Percentiles rank a stretch among this genome's conserved stretches.
These are phyloP conservation scores for Wickerhamiella musiphila DNA, from an alignment of 805 yeast genomes.

Conservation along the genomic window DNA sequence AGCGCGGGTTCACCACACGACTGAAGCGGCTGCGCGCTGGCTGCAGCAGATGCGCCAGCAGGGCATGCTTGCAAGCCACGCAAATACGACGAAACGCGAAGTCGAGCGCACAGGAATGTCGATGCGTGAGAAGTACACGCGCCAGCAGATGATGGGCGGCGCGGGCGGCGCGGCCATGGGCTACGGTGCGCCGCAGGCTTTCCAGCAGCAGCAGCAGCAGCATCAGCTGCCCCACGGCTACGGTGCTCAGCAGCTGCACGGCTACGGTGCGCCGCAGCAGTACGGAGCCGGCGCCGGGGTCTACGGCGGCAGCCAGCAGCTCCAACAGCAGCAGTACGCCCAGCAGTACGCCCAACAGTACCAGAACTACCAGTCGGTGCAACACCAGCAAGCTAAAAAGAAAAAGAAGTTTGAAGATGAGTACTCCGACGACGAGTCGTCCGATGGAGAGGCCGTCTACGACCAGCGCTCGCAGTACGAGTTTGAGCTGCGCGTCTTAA, in stretches of 20 bases:
- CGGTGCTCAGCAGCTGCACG: neutral
- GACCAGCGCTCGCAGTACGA: slow-evolving; percentile 19
- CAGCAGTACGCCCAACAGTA: no score
- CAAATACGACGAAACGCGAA: slow-evolving; percentile 17
- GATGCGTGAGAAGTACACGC: slow-evolving; percentile 23
- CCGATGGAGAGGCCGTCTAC: slow-evolving; percentile 25
- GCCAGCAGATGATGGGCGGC: slow-evolving; percentile 1
- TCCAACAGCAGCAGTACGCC: no score
- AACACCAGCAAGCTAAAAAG: slow-evolving; percentile 1
- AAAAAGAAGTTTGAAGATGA: slow-evolving; percentile 20
- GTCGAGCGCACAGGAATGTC: slow-evolving; percentile 17
- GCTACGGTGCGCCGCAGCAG: neutral
- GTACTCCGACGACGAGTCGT: slow-evolving; percentile 31
- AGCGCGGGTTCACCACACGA: slow-evolving; percentile 17
- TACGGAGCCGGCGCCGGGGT: no score
- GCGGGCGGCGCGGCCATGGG: slow-evolving; percentile 2
- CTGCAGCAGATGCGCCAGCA: slow-evolving; percentile 18
- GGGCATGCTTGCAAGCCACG: slow-evolving; percentile 11
- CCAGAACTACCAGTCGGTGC: no score
- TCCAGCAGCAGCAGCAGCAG: slow-evolving; percentile 1
- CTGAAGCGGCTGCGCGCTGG: slow-evolving; percentile 23
- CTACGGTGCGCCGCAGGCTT: neutral
- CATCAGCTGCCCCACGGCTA: neutral
- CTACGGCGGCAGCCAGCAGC: no score
- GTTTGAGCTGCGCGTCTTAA: slow-evolving; percentile 50